Conservation (phyloP, 2,329 filamentous ascomycete genomes). For the Penicillium glabrum region DNA sequence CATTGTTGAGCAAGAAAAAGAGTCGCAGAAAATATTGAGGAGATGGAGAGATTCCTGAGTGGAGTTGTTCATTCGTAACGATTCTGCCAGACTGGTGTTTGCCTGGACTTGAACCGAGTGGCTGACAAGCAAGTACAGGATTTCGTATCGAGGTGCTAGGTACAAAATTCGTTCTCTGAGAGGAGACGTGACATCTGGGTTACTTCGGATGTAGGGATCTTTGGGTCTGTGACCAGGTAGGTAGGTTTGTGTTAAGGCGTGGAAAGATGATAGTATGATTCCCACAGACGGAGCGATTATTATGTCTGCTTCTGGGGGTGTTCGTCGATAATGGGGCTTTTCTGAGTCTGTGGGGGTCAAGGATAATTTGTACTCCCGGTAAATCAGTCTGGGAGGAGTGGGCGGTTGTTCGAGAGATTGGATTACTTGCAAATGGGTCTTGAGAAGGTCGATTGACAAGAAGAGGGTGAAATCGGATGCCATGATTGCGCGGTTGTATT, state of each 20-base stretch:
- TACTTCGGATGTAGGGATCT: background rate
- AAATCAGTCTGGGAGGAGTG: constrained; percentile 19
- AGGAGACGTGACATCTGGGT: constrained; percentile 23
- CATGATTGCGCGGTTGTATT: background rate
- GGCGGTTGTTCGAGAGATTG: constrained; percentile 17
- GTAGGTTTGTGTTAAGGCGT: constrained; percentile 70
- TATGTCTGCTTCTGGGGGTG: constrained; percentile 59
- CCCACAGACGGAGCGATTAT: constrained; percentile 68
- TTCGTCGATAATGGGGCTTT: background rate
- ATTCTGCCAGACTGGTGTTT: background rate
- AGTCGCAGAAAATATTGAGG: background rate
- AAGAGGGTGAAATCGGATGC: constrained; percentile 19
- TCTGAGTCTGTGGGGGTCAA: background rate
- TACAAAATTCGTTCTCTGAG: constrained; percentile 1
- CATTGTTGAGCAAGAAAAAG: background rate
- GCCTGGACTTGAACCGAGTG: background rate
- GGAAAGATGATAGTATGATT: constrained; percentile 68
- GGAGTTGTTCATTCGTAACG: background rate
- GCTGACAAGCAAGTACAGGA: background rate
- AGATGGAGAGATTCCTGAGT: background rate
- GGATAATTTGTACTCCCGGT: constrained; percentile 23
- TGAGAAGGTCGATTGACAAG: background rate
- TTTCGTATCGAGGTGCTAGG: background rate
- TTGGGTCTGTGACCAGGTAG: constrained; percentile 54
- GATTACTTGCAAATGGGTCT: background rate